Conservation (phyloP, 352 stramenopile genomes). For the Globisporangium polare region DNA sequence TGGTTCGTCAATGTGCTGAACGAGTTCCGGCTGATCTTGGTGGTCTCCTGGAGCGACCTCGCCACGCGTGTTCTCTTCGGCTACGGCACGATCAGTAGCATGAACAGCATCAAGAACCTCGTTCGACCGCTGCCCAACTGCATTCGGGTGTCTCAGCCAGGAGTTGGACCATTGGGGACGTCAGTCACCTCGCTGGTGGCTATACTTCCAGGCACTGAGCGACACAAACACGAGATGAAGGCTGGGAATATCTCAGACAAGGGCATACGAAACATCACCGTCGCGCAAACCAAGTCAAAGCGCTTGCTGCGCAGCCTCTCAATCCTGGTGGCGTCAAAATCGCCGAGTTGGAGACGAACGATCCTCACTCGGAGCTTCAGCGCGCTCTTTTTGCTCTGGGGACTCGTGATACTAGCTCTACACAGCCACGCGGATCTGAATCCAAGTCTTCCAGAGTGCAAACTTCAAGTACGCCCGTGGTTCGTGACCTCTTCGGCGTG, state of each 20-base stretch:
- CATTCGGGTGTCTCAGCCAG: not conserved
- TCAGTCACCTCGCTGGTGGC: not conserved
- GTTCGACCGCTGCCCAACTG: not conserved
- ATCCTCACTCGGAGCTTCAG: not conserved
- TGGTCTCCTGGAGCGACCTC: not conserved
- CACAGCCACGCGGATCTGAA: conserved; percentile 1
- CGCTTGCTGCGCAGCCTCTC: not conserved
- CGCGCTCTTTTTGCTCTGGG: conserved; percentile 7
- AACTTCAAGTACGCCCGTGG: not conserved
- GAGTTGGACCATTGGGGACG: not conserved
- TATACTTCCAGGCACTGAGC: not conserved
- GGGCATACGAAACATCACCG: not conserved
- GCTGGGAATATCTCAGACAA: too few species aligned
- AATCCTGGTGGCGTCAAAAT: not conserved
- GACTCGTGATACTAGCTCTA: not conserved
- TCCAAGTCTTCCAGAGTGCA: not conserved
- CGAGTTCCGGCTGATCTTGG: conserved; percentile 1
- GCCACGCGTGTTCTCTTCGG: not conserved
- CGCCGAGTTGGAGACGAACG: not conserved
- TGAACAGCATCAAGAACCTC: conserved; percentile 8
- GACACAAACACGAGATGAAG: not conserved
- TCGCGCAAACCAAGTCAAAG: not conserved
- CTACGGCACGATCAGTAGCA: conserved; percentile 1
- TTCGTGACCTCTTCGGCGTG: not conserved
- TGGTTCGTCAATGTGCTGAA: conserved; percentile 5